Conservation (phyloP, 2,329 filamentous ascomycete genomes). For the Sclerotinia nivalis region DNA sequence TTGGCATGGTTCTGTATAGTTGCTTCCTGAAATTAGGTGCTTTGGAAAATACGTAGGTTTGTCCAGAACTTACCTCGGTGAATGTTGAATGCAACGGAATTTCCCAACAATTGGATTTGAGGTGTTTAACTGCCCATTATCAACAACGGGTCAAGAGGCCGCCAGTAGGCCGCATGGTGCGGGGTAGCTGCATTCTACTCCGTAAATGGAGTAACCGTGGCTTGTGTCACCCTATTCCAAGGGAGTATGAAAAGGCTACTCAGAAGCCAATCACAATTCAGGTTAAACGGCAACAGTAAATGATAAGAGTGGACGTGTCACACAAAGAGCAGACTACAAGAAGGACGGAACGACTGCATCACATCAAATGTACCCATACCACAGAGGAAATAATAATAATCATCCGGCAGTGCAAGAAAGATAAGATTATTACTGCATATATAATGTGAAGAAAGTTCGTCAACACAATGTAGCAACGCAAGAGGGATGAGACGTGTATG, state of each 20-base stretch:
- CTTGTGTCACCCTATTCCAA: too few relatives aligned
- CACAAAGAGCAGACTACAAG: neutral
- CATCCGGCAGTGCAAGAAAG: neutral
- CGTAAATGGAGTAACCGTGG: too few relatives aligned
- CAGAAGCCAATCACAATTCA: neutral
- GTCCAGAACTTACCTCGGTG: neutral
- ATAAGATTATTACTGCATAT: neutral
- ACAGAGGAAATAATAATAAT: neutral
- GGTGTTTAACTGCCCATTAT: too few relatives aligned
- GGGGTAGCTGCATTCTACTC: neutral
- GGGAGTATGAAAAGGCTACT: neutral
- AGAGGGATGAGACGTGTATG: too few relatives aligned
- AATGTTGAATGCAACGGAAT: too few relatives aligned
- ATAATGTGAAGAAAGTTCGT: neutral
- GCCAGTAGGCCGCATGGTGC: neutral
- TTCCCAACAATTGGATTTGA: too few relatives aligned
- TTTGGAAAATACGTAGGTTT: neutral
- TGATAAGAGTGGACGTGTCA: neutral
- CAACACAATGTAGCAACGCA: too few relatives aligned
- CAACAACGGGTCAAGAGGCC: too few relatives aligned
- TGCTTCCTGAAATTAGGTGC: neutral
- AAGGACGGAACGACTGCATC: too few relatives aligned
- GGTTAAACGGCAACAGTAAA: neutral
- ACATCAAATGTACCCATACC: too few relatives aligned
- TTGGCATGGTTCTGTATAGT: neutral